Percentiles rank a stretch among this genome's conserved stretches.
These are phyloP conservation scores for Coemansia brasiliensis DNA, from an alignment of 192 early-diverging fungal genomes.

Conservation along the genomic window DNA sequence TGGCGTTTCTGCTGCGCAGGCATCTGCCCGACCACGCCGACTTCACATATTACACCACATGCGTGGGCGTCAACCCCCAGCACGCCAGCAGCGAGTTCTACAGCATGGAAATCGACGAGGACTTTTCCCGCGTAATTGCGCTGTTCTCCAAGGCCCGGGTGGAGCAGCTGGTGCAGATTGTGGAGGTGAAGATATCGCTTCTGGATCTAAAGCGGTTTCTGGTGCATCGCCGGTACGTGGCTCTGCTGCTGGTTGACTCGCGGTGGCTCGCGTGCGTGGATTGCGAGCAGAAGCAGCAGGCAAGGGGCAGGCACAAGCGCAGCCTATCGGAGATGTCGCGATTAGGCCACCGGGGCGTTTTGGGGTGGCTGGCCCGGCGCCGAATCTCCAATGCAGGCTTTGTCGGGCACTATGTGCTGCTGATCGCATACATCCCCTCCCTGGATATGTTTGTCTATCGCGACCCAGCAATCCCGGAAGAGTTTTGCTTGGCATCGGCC, in stretches of 20 bases:
- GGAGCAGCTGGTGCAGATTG: slow-evolving; percentile 63
- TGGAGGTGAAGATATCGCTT: slow-evolving; percentile 71
- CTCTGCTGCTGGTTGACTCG: slow-evolving; percentile 80
- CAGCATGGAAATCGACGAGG: slow-evolving; percentile 63
- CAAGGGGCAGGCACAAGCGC: not conserved
- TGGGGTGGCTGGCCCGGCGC: slow-evolving; percentile 25
- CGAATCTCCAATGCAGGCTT: slow-evolving; percentile 51
- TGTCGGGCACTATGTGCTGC: slow-evolving; percentile 82
- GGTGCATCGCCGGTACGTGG: slow-evolving; percentile 69
- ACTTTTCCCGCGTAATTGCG: slow-evolving; percentile 69
- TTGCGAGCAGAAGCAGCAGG: slow-evolving; percentile 55
- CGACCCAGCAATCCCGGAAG: slow-evolving; percentile 74
- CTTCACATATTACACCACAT: slow-evolving; percentile 92
- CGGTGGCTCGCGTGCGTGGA: slow-evolving; percentile 61
- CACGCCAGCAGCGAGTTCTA: slow-evolving; percentile 71
- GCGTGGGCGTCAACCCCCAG: slow-evolving; percentile 77
- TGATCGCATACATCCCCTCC: slow-evolving; percentile 81
- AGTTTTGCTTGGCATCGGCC: slow-evolving; percentile 70
- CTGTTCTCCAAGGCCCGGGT: slow-evolving; percentile 77
- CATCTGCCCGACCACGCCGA: slow-evolving; percentile 63
- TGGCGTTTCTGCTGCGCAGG: slow-evolving; percentile 73
- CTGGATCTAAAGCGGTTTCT: slow-evolving; percentile 86
- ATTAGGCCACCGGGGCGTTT: slow-evolving; percentile 4
- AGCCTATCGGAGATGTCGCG: slow-evolving; percentile 2
- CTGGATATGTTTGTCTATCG: slow-evolving; percentile 81